phyloP scores from a whole-genome alignment of 352 stramenopile genomes.

The Ophiocytium majus region DNA sequence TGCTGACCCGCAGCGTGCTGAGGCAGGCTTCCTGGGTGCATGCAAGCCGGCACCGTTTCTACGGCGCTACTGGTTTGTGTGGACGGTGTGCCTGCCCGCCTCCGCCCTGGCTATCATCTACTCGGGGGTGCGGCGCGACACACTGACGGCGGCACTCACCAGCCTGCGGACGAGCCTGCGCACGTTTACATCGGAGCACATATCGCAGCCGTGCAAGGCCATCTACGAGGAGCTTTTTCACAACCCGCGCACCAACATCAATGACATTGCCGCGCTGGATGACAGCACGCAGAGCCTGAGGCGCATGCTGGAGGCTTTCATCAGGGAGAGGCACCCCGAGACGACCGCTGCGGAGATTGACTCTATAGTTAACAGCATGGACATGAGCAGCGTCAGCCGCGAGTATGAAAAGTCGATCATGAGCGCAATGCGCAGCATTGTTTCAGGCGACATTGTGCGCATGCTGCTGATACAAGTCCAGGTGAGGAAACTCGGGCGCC shows the following conservation, averaged over 20 bases:
- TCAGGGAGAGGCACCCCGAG: slow-evolving; percentile 48
- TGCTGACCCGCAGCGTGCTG: background rate
- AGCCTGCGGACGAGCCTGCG: slow-evolving; percentile 34
- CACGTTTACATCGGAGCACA: slow-evolving; percentile 47
- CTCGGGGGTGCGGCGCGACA: background rate
- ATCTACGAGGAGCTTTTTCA: slow-evolving; percentile 56
- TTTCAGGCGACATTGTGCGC: slow-evolving; percentile 42
- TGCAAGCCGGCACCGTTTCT: slow-evolving; percentile 30
- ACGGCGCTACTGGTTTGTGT: slow-evolving; percentile 37
- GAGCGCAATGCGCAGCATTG: slow-evolving; percentile 46
- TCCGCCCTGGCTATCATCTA: slow-evolving; percentile 31
- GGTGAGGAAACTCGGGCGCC: no score
- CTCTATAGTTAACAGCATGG: slow-evolving; percentile 23
- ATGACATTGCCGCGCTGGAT: slow-evolving; percentile 55
- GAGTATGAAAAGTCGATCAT: slow-evolving; percentile 58
- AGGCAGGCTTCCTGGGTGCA: slow-evolving; percentile 21
- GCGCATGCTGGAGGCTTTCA: slow-evolving; percentile 61
- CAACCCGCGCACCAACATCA: slow-evolving; percentile 48
- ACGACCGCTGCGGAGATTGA: slow-evolving; percentile 27
- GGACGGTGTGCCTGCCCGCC: slow-evolving; percentile 34
- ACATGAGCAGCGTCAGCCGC: slow-evolving; percentile 56
- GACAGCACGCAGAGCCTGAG: slow-evolving; percentile 56
- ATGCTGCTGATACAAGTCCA: slow-evolving; percentile 58
- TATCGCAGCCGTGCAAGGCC: slow-evolving; percentile 49
- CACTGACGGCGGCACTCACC: background rate